Percentiles rank a stretch among this genome's conserved stretches.
phyloP scores from a whole-genome alignment of 164 flowering plant species.

The Nymphaea colorata region DNA sequence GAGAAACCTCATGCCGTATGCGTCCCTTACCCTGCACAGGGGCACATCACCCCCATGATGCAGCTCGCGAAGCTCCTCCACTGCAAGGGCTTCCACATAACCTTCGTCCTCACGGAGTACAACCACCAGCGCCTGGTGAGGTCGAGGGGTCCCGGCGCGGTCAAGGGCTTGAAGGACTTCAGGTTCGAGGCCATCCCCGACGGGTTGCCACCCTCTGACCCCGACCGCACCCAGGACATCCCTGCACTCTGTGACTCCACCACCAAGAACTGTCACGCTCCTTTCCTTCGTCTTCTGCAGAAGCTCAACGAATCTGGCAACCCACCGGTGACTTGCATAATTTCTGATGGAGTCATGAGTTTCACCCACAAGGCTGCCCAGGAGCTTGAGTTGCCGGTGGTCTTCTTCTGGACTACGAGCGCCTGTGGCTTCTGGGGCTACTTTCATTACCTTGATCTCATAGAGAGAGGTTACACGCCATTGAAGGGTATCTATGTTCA shows the following conservation, averaged over 20 bases:
- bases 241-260: constrained; percentile 18
- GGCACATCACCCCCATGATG: constrained; percentile 18
- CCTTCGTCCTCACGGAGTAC: constrained; percentile 16
- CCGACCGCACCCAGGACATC: constrained; percentile 27
- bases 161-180: constrained; percentile 16
- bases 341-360: constrained; percentile 19
- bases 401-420: constrained; percentile 18
- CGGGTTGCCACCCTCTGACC: constrained; percentile 29
- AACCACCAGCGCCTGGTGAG: constrained; percentile 8
- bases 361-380: constrained; percentile 21
- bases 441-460: constrained; percentile 14
- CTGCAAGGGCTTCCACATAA: constrained; percentile 17
- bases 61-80: constrained; percentile 15
- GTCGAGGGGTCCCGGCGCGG: constrained; percentile 6
- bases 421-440: constrained; percentile 21
- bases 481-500: constrained; percentile 16
- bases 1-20: constrained; percentile 19
- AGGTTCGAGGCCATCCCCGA: constrained; percentile 22
- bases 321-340: constrained; percentile 16
- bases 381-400: constrained; percentile 15
- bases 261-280: constrained; percentile 13
- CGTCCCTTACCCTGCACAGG: constrained; percentile 17
- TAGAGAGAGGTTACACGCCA: constrained; percentile 18
- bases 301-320: constrained; percentile 11
- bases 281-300: constrained; percentile 18